Conservation (phyloP, 495 filamentous ascomycete genomes). For the Tuber borchii region DNA sequence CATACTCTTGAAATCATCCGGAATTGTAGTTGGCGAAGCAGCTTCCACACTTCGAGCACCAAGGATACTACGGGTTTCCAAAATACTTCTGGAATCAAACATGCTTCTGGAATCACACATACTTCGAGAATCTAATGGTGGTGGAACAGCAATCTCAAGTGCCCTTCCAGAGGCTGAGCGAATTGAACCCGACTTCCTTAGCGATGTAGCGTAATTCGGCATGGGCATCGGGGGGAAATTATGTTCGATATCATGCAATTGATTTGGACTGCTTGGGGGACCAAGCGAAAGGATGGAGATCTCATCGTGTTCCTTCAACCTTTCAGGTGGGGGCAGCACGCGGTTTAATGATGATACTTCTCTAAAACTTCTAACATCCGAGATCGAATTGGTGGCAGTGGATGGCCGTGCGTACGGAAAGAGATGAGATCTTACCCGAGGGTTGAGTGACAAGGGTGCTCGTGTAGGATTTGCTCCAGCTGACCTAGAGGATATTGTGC, state of each 20-base stretch:
- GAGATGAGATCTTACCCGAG: slow-evolving; percentile 9
- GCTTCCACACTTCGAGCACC: not conserved
- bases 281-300: slow-evolving; percentile 4
- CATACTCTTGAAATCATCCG: slow-evolving; percentile 4
- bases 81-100: not conserved
- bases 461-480: slow-evolving; percentile 14
- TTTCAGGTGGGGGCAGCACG: not conserved
- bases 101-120: not conserved
- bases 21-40: not conserved
- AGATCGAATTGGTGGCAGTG: slow-evolving; percentile 8
- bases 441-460: slow-evolving; percentile 18
- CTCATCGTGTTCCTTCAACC: slow-evolving; percentile 2
- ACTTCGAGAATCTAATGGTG: slow-evolving; percentile 24
- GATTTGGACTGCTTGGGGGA: not conserved
- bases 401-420: slow-evolving; percentile 12
- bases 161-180: not conserved
- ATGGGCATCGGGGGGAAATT: not conserved
- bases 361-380: not conserved
- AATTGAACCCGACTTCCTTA: not conserved
- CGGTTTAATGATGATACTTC: slow-evolving; percentile 1
- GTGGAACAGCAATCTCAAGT: slow-evolving; percentile 25
- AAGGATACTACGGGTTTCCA: not conserved
- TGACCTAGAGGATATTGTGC: slow-evolving; percentile 27
- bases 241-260: not conserved
- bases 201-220: not conserved